Evolutionary conservation across 129 eudicot genomes (phyloP).

Genomic region (Artemisia annua): DNA sequence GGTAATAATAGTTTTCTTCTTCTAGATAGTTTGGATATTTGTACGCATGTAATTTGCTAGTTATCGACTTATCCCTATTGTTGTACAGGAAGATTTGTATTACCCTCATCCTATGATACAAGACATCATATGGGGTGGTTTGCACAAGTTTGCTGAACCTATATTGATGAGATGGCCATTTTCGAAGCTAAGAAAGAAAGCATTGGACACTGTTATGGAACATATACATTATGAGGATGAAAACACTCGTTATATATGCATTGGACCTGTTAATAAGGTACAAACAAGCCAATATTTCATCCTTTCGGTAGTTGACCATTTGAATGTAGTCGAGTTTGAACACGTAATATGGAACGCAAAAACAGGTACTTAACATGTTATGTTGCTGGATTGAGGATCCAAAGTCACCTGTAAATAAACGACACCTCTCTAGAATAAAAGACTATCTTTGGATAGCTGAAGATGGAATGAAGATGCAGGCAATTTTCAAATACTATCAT

Average conservation of each 20-base stretch:
- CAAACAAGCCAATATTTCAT: neutral
- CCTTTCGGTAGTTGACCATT: neutral
- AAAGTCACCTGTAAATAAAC: slow-evolving; percentile 42
- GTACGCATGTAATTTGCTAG: too few species aligned
- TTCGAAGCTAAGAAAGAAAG: slow-evolving; percentile 57
- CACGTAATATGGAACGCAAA: neutral
- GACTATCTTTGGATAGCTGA: slow-evolving; percentile 81
- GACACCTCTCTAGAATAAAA: slow-evolving; percentile 55
- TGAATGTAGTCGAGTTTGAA: neutral
- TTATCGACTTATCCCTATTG: neutral
- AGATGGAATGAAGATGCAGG: slow-evolving; percentile 94
- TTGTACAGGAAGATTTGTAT: slow-evolving; percentile 75
- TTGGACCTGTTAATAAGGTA: slow-evolving; percentile 86
- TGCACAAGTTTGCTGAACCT: slow-evolving; percentile 59
- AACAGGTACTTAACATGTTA: slow-evolving; percentile 70
- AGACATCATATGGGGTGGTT: slow-evolving; percentile 59
- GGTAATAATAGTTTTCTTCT: slow-evolving; percentile 27
- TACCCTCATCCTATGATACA: slow-evolving; percentile 76
- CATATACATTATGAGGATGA: slow-evolving; percentile 80
- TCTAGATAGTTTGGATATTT: slow-evolving; percentile 13
- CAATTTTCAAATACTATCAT: slow-evolving; percentile 3
- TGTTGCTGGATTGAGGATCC: slow-evolving; percentile 74
- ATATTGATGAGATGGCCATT: slow-evolving; percentile 65
- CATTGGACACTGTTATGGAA: slow-evolving; percentile 51
- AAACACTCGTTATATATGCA: slow-evolving; percentile 57